Base-by-base conservation (phyloP, 1,284 basidiomycete genomes). In the Heimioporus retisporus region DNA sequence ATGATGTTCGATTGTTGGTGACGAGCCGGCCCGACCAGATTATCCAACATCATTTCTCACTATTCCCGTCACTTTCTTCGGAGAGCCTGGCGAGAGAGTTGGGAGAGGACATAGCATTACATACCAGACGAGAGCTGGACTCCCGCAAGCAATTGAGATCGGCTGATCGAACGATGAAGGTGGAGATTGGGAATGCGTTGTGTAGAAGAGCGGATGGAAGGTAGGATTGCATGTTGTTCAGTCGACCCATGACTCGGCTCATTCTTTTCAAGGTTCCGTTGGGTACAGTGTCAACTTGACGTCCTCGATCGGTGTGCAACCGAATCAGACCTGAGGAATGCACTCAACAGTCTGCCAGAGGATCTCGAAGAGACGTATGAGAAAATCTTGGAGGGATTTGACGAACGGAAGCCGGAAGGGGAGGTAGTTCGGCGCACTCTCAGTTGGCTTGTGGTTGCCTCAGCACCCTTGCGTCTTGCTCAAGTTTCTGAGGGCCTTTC, bases 231-330 rank as follows among this genome's bases (percentile, higher is more conserved):
- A 13, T 28, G 25, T 55, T 11, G 44, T 18, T 23, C 15, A 19
- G 31, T 50, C 16, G 21, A 7, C 10, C 28, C 4, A 14, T 2
- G 4, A 28, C 44, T 64, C 18, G 61, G 8, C 7, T 11, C 18
- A 11, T 4, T n/a, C 28, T 11, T 50, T 28, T 46, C 11, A 25
- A 66, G 65, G 21, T 66, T 66, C 23, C 57, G 54, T 2, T 66
- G 65, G 65, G 61, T 63, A 5, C 53, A 66, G 15, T 66, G 65
- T 23, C 64, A 65, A 19, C 19, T 65, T 1, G 64, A 61, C 55
- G 35, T 19, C 19, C 55, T 65, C 7, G 60, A 57, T 18, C 59
- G 40, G 23, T 65, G n/a, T n/a, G n/a, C n/a, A n/a, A n/a, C n/a
- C n/a, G n/a, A n/a, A n/a, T n/a, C n/a, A n/a, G n/a, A n/a, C n/a